Evolutionary conservation across 2,329 filamentous ascomycete species (phyloP).

Genomic region (Phaeosphaeriaceae sp.): DNA sequence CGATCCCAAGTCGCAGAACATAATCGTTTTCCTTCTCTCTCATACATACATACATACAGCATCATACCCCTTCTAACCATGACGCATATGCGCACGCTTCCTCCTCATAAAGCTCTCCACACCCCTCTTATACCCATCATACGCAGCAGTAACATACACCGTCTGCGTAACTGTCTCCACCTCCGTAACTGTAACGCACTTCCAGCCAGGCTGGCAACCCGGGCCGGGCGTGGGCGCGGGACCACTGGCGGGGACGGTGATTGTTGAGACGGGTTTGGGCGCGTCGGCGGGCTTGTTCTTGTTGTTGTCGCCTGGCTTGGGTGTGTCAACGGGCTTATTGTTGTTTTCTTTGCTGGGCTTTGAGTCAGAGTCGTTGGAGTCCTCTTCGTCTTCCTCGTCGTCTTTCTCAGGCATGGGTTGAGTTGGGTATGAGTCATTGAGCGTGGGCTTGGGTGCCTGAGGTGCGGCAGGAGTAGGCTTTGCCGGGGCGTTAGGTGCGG

Average conservation of each 20-base stretch:
- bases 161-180: constrained; percentile 34
- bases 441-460: constrained; percentile 8
- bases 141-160: constrained; percentile 32
- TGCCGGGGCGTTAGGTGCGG: constrained; percentile 13
- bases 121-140: constrained; percentile 13
- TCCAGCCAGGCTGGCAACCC: constrained; percentile 24
- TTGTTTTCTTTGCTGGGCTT: not conserved
- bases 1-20: constrained; percentile 20
- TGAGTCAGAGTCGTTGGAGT: constrained; percentile 5
- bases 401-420: constrained; percentile 6
- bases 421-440: constrained; percentile 12
- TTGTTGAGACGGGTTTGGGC: constrained; percentile 9
- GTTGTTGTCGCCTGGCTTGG: not conserved
- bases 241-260: constrained; percentile 20
- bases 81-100: constrained; percentile 14
- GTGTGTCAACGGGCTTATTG: constrained; percentile 1
- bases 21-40: constrained; percentile 2
- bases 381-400: constrained; percentile 6
- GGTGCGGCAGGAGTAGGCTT: constrained; percentile 10
- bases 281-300: constrained; percentile 4
- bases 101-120: not conserved
- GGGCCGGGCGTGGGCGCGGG: constrained; percentile 27
- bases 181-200: constrained; percentile 32
- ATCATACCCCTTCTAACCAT: constrained; percentile 3
- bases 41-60: not conserved